A percentile compares a stretch with the other conserved stretches of the same genome.
Conservation (phyloP, 2,329 filamentous ascomycete species). For the Talaromyces islandicus region DNA sequence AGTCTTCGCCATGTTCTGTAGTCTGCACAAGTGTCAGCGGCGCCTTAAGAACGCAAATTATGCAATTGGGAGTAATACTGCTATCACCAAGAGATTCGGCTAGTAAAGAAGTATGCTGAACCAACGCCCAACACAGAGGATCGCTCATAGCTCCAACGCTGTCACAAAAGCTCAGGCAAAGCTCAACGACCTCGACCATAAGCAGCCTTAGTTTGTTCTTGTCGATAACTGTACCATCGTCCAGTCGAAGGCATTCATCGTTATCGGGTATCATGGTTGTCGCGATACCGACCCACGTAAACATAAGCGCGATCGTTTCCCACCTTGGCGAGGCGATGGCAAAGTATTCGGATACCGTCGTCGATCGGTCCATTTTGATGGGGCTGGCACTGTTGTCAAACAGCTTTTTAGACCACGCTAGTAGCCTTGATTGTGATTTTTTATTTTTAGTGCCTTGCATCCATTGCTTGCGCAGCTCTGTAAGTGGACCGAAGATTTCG, state of each 20-base stretch:
- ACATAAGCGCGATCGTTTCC: conserved; percentile 15
- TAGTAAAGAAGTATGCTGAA: conserved; percentile 13
- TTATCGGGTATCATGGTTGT: conserved; percentile 12
- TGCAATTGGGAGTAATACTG: conserved; percentile 5
- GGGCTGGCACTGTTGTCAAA: conserved; percentile 14
- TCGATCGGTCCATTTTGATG: conserved; percentile 7
- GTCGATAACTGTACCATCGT: conserved; percentile 9
- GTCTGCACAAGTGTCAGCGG: conserved; percentile 20
- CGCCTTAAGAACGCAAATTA: background rate
- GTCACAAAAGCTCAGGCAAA: conserved; percentile 16
- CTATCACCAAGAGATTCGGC: conserved; percentile 11
- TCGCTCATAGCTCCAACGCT: conserved; percentile 14
- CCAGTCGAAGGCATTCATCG: conserved; percentile 7
- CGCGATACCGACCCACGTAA: conserved; percentile 12
- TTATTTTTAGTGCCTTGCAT: conserved; percentile 2
- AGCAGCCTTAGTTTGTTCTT: conserved; percentile 12
- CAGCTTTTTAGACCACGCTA: conserved; percentile 12
- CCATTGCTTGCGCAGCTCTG: conserved; percentile 2
- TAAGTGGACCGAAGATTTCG: conserved; percentile 1
- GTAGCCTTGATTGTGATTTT: conserved; percentile 4
- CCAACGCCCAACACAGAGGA: conserved; percentile 12
- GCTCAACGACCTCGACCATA: conserved; percentile 11
- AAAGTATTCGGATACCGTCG: conserved; percentile 15
- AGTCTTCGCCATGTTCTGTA: conserved; percentile 39
- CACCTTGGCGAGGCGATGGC: conserved; percentile 10